Conservation (phyloP, 768 basidiomycete species). For the Termitomyces bulborhizus region DNA sequence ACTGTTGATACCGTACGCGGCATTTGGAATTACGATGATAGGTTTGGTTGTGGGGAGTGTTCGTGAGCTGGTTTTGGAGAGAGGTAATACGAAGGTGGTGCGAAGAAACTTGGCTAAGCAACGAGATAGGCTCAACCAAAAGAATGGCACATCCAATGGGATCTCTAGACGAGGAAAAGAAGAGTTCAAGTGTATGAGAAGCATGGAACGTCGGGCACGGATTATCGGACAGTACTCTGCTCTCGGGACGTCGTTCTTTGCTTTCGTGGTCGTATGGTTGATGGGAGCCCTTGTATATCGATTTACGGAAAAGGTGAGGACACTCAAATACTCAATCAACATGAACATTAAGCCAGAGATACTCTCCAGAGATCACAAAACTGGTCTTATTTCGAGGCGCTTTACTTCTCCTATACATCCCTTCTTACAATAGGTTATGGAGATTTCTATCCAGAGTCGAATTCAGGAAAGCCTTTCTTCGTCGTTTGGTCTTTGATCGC, state of each 20-base stretch:
- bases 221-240: constrained; percentile 20
- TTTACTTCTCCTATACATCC: constrained; percentile 28
- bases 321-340: no score
- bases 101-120: constrained; percentile 27
- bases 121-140: constrained; percentile 6
- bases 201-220: constrained; percentile 17
- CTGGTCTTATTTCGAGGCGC: constrained; percentile 30
- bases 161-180: constrained; percentile 22
- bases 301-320: constrained; percentile 20
- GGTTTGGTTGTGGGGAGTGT: constrained; percentile 33
- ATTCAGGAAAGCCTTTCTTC: constrained; percentile 23
- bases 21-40: constrained; percentile 6
- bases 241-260: constrained; percentile 21
- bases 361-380: constrained; percentile 16
- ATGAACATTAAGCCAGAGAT: no score
- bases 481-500: constrained; percentile 36
- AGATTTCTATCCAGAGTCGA: constrained; percentile 27
- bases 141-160: constrained; percentile 8
- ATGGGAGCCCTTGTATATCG: constrained; percentile 29
- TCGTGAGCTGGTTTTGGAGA: constrained; percentile 30
- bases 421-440: constrained; percentile 32
- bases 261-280: constrained; percentile 26
- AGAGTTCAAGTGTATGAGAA: constrained; percentile 20
- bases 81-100: constrained; percentile 21
- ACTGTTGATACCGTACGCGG: constrained; percentile 7